Base-by-base conservation (phyloP, 1,139 yeast species). In the Geotrichum fermentans region DNA sequence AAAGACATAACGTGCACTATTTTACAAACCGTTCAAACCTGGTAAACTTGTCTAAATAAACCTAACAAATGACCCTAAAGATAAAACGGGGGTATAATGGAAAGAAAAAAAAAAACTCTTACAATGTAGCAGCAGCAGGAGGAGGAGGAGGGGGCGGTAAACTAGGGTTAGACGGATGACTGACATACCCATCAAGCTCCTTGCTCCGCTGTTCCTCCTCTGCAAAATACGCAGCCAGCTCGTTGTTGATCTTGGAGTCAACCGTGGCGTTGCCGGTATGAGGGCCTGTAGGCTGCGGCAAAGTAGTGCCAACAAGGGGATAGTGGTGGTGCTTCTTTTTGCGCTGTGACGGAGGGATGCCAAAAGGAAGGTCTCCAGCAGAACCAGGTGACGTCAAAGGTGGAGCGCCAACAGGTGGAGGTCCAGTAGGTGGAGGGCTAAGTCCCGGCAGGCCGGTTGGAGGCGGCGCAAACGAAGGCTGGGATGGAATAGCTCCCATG, bases 151-250 rank as follows among this genome's bases (percentile, higher is more conserved):
- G 45, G 11, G 51, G 45, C 16, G 47, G 29, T 2, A 20, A 16
- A 14, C 24, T n/a, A 3, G 35, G 28, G 8, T 14, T 18, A 30
- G 17, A 8, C 16, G 14, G 33, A 14, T 22, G 14, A 11, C 28
- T 34, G 17, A 17, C 21, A 17, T 40, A 46, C 2, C 40, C 50
- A 14, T 50, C 53, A 4, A 63, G 52, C 34, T 63, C 64, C 30
- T 58, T 59, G 50, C 68, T 64, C 33, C 60, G 52, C 47, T 60
- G 52, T 43, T 61, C 66, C 53, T 68, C 70, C 56, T 68, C 72
- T 4, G 61, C 66, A 55, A 68, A 68, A 54, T 68, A 68, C 21
- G 60, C 64, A 28, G 58, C 55, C 28, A 67, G 59, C 33, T 60
- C 69, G 14, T 49, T 49, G 11, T 41, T 37, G 11, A 46, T 41